Percentiles rank a stretch among this genome's conserved stretches.
Evolutionary conservation across 2,329 filamentous ascomycete genomes (phyloP).

Genomic region (Davidsoniella neocaledoniae): DNA sequence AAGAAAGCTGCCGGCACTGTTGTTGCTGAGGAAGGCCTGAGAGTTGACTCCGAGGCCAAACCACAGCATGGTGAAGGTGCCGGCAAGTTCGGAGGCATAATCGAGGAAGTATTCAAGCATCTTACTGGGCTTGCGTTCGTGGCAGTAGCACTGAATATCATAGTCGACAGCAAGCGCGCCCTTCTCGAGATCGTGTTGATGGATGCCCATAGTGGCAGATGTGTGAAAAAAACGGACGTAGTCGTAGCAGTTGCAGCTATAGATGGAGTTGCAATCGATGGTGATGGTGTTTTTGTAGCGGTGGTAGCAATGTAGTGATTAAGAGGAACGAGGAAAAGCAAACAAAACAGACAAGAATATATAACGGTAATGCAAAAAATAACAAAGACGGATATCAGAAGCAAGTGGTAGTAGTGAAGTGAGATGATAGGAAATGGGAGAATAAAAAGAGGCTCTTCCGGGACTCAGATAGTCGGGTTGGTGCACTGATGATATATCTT

Average conservation of each 20-base stretch:
- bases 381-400: background rate
- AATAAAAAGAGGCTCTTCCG: background rate
- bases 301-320: too few relatives aligned
- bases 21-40: constrained; percentile 44
- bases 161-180: constrained; percentile 3
- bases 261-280: background rate
- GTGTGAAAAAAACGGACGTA: background rate
- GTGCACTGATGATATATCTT: background rate
- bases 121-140: constrained; percentile 3
- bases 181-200: constrained; percentile 8
- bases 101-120: constrained; percentile 11
- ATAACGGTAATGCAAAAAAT: background rate
- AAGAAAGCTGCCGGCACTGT: constrained; percentile 30
- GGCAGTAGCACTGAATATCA: background rate
- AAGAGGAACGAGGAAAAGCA: background rate
- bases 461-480: background rate
- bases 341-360: background rate
- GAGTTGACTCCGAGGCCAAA: constrained; percentile 56
- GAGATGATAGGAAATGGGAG: background rate
- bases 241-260: too few relatives aligned
- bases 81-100: constrained; percentile 45
- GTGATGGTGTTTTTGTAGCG: background rate
- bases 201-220: constrained; percentile 2
- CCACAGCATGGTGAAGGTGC: constrained; percentile 49
- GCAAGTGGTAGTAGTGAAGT: background rate